Base-by-base conservation (phyloP, 495 filamentous ascomycete species). In the Hypomontagnella monticulosa region DNA sequence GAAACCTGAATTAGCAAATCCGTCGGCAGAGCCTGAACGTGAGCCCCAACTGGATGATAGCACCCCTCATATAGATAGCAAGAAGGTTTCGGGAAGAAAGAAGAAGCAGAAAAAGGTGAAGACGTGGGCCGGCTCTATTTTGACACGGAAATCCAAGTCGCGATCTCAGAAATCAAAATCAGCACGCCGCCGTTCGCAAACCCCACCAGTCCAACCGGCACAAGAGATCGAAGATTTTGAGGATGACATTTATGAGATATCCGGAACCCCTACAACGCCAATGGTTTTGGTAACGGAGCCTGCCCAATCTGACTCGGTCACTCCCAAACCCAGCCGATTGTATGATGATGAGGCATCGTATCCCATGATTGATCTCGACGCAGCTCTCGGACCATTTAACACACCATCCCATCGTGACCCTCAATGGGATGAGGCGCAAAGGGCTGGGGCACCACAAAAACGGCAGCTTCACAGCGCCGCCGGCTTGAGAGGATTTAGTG, bases 291-390 rank as follows among this genome's bases (percentile, higher is more conserved):
- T 75, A 0, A 73, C 72, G 7, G 71, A 49, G 19, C 63, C 63
- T 12, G 15, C 50, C 43, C 60, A 71, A 34, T 67, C 72, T 15
- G 65, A 75, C 9, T 36, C 46, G 9, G 37, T 15, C 16, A 38
- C 52, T 30, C 3, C 48, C 16, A 61, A 61, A 23, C 61, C 36
- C 3, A 49, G 3, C 32, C 59, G 57, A 51, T 33, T 23, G 32
- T 32, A 15, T 41, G 86, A 89, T 10, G 81, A 85, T 33, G 88
- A 91, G 52, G 64, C 79, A 1, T 80, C 88, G 46, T 93, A 88
- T 67, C 91, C 90, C 4, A 86, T 97, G 59, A 94, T 99, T 52
- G 95, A 99, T 78, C 80, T 99, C 38, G 95, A 99, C 81, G 95
- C 93, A 34, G 95, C 94, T n/a, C 80, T 99, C 9, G 92, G 92